phyloP scores from a whole-genome alignment of 176 grass and related monocot genomes.

The Pharus latifolius region DNA sequence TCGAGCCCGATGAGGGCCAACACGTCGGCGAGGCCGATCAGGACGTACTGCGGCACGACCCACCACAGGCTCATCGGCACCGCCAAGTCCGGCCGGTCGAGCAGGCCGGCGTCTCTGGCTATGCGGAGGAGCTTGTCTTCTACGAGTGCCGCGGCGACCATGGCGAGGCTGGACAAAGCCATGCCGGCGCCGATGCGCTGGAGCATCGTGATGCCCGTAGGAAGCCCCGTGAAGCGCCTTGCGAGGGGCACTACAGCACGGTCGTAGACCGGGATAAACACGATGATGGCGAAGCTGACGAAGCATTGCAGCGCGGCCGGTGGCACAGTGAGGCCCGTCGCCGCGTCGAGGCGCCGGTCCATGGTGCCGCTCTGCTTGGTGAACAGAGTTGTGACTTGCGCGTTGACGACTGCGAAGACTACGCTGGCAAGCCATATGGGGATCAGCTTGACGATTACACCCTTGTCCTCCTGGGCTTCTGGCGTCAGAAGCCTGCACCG shows the following conservation, averaged over 20 bases:
- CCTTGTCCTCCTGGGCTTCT: neutral
- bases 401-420: slow-evolving; percentile 15
- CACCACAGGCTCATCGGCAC: slow-evolving; percentile 39
- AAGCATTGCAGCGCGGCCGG: slow-evolving; percentile 39
- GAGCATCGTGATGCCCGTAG: slow-evolving; percentile 53
- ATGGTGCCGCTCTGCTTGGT: slow-evolving; percentile 55
- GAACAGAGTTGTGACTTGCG: slow-evolving; percentile 42
- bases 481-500: neutral
- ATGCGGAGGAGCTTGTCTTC: slow-evolving; percentile 40
- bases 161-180: slow-evolving; percentile 25
- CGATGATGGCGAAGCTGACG: slow-evolving; percentile 19
- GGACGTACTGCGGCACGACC: slow-evolving; percentile 27
- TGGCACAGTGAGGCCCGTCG: slow-evolving; percentile 12
- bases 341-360: slow-evolving; percentile 26
- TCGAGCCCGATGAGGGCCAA: slow-evolving; percentile 56
- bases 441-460: slow-evolving; percentile 19
- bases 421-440: slow-evolving; percentile 48
- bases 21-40: slow-evolving; percentile 21
- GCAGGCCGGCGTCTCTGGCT: slow-evolving; percentile 30
- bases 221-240: slow-evolving; percentile 31
- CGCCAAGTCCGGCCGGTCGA: slow-evolving; percentile 19
- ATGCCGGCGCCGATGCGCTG: slow-evolving; percentile 56
- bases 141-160: slow-evolving; percentile 44
- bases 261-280: slow-evolving; percentile 47
- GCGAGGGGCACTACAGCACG: slow-evolving; percentile 39